phyloP scores from a whole-genome alignment of 1,284 basidiomycete genomes.

The Fistulinella cinereoalba region DNA sequence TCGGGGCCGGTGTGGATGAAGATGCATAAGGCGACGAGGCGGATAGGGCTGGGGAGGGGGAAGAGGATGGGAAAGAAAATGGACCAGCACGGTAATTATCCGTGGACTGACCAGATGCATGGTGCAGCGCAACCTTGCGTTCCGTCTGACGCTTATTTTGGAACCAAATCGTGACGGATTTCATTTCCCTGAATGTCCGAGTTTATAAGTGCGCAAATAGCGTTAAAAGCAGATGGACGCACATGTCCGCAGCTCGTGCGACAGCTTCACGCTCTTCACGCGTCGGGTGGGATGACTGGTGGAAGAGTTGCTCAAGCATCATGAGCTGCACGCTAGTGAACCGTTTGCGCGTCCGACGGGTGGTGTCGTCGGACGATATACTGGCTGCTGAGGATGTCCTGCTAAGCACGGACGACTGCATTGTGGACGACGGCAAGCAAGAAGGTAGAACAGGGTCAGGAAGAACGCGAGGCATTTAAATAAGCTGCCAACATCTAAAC shows the following conservation, averaged over 20 bases:
- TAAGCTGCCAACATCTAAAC: slow-evolving; percentile 20
- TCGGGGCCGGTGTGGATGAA: slow-evolving; percentile 17
- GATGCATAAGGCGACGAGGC: slow-evolving; percentile 27
- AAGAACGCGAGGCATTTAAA: slow-evolving; percentile 25
- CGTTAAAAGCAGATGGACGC: slow-evolving; percentile 28
- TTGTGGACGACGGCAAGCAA: slow-evolving; percentile 11
- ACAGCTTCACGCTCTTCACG: slow-evolving; percentile 66
- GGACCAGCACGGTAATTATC: slow-evolving; percentile 10
- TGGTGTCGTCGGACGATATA: slow-evolving; percentile 39
- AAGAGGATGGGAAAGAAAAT: slow-evolving; percentile 15
- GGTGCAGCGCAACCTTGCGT: slow-evolving; percentile 56
- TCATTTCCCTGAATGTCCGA: slow-evolving; percentile 53
- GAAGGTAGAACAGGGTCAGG: background rate
- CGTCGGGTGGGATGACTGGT: slow-evolving; percentile 65
- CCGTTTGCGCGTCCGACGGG: slow-evolving; percentile 60
- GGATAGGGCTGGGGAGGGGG: slow-evolving; percentile 17
- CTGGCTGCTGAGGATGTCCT: slow-evolving; percentile 47
- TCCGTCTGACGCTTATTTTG: slow-evolving; percentile 79
- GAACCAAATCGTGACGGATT: slow-evolving; percentile 80
- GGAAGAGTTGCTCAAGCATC: slow-evolving; percentile 70
- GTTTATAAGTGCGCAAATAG: background rate
- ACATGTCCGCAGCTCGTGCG: slow-evolving; percentile 61
- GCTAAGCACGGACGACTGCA: slow-evolving; percentile 35
- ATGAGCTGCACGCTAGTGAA: slow-evolving; percentile 66
- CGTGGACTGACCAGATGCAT: slow-evolving; percentile 30